Percentiles rank a stretch among this genome's conserved stretches.
phyloP scores from a whole-genome alignment of 192 early-diverging fungal species.

The Podila verticillata region DNA sequence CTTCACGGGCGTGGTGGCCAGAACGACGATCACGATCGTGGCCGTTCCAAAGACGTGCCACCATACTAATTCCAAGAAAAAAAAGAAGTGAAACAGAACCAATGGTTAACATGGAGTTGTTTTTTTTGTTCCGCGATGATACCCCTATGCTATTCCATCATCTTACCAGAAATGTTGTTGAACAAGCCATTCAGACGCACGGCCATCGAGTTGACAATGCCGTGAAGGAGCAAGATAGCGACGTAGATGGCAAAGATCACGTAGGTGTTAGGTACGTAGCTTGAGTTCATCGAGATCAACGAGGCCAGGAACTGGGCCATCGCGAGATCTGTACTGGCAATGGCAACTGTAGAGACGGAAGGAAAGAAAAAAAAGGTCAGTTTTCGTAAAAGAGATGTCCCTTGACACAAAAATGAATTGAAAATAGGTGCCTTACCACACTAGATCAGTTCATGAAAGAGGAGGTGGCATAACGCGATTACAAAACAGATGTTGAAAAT shows the following conservation, averaged over 20 bases:
- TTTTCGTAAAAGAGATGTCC: neutral
- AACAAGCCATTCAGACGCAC: conserved; percentile 56
- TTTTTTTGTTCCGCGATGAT: neutral
- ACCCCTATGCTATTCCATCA: neutral
- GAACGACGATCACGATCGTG: conserved; percentile 58
- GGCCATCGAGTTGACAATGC: conserved; percentile 60
- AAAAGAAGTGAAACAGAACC: neutral
- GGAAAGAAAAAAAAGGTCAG: neutral
- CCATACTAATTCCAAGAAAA: conserved; percentile 16
- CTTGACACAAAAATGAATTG: too few species aligned
- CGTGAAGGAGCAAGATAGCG: conserved; percentile 61
- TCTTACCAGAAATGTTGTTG: conserved; percentile 59
- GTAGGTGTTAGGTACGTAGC: conserved; percentile 49
- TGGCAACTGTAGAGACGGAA: conserved; percentile 38
- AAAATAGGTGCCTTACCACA: too few species aligned
- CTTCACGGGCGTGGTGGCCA: conserved; percentile 52
- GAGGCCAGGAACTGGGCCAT: conserved; percentile 60
- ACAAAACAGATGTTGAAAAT: too few species aligned
- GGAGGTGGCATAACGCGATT: too few species aligned
- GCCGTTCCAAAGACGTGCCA: conserved; percentile 57
- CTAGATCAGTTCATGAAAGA: too few species aligned
- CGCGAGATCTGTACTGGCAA: conserved; percentile 60
- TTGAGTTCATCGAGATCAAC: conserved; percentile 51
- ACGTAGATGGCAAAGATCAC: conserved; percentile 61
- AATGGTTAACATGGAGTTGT: neutral